phyloP scores from a whole-genome alignment of 306 rosid species.

The Vigna nakashimae region DNA sequence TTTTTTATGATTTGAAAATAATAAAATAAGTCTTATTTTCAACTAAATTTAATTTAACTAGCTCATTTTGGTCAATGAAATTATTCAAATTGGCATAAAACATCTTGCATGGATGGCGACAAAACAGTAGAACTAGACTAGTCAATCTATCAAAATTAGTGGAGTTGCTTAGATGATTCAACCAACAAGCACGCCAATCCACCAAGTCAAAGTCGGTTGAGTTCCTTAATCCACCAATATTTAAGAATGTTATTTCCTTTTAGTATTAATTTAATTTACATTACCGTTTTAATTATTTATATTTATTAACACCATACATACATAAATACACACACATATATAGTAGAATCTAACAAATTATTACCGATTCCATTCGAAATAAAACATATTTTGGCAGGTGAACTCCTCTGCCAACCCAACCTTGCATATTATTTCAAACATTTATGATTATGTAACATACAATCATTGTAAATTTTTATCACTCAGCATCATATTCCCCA shows the following conservation, averaged over 20 bases:
- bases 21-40: no score
- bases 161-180: not conserved
- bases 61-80: not conserved
- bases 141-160: not conserved
- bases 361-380: not conserved
- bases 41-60: constrained; percentile 27
- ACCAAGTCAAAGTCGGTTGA: not conserved
- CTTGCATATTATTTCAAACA: constrained; percentile 28
- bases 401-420: not conserved
- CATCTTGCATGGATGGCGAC: not conserved
- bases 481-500: constrained; percentile 15
- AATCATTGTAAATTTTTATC: constrained; percentile 4
- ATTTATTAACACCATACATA: not conserved
- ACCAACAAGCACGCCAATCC: not conserved
- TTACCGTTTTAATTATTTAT: not conserved
- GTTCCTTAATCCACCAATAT: no score
- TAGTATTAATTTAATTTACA: not conserved
- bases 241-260: not conserved
- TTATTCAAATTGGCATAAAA: constrained; percentile 3
- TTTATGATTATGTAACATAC: not conserved
- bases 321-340: not conserved
- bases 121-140: not conserved
- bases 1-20: no score
- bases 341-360: not conserved
- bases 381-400: not conserved